These are phyloP conservation scores for Abortiporus biennis DNA, from an alignment of 1,284 basidiomycete species.

Conservation along the genomic window DNA sequence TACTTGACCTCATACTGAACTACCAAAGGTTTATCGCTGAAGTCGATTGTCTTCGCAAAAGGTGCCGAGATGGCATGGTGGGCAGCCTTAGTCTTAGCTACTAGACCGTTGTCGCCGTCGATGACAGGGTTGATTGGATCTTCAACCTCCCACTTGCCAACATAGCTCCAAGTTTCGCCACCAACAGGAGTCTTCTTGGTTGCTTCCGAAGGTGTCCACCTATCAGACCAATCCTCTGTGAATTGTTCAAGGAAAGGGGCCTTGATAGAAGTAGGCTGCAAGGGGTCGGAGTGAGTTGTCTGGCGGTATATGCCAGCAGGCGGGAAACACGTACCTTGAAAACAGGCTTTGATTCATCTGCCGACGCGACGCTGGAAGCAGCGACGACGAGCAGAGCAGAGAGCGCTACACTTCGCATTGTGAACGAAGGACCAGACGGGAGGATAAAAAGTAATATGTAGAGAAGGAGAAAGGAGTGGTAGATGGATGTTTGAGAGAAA, in stretches of 20 bases:
- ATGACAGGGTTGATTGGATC: slow-evolving; percentile 73
- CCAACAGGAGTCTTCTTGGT: slow-evolving; percentile 96
- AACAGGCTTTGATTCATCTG: slow-evolving; percentile 48
- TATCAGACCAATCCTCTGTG: slow-evolving; percentile 82
- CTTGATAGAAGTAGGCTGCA: slow-evolving; percentile 74
- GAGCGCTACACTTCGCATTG: slow-evolving; percentile 80
- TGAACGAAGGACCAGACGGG: slow-evolving; percentile 61
- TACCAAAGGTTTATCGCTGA: slow-evolving; percentile 85
- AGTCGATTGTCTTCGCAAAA: slow-evolving; percentile 75
- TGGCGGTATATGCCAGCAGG: background rate
- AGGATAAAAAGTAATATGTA: slow-evolving; percentile 26
- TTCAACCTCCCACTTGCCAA: slow-evolving; percentile 97
- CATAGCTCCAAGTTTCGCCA: slow-evolving; percentile 92
- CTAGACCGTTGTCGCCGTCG: slow-evolving; percentile 82
- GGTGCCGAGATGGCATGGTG: slow-evolving; percentile 98
- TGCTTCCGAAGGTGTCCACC: slow-evolving; percentile 95
- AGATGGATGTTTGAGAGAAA: slow-evolving; percentile 27
- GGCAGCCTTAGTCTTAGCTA: slow-evolving; percentile 88
- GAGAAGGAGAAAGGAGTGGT: slow-evolving; percentile 27
- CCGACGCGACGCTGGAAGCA: slow-evolving; percentile 51
- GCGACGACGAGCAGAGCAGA: slow-evolving; percentile 63
- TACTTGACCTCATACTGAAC: slow-evolving; percentile 99
- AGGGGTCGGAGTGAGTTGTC: slow-evolving; percentile 6
- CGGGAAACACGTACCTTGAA: slow-evolving; percentile 53
- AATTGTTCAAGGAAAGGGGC: slow-evolving; percentile 99